Evolutionary conservation across 345 rosid species (phyloP).

Genomic region (Ceriops tagal): DNA sequence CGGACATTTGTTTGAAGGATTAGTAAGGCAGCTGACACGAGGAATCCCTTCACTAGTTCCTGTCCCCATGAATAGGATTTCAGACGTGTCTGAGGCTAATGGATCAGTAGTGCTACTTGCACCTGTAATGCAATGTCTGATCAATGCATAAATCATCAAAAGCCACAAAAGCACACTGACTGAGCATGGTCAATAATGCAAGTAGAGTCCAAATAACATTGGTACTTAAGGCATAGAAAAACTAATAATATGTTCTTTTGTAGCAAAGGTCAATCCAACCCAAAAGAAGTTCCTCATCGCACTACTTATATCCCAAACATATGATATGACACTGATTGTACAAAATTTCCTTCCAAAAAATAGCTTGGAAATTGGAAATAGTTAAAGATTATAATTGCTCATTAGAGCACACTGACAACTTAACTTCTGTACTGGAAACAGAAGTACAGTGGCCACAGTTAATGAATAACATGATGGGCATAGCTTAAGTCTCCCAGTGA

Average conservation of each 20-base stretch:
- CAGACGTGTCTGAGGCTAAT: conserved; percentile 41
- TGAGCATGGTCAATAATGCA: conserved; percentile 3
- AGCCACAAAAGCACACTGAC: neutral
- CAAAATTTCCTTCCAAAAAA: no score
- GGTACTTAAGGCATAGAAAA: conserved; percentile 4
- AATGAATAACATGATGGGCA: no score
- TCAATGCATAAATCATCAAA: conserved; percentile 10
- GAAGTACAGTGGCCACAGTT: no score
- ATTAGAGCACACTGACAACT: no score
- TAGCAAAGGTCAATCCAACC: no score
- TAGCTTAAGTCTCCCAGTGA: no score
- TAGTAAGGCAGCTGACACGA: conserved; percentile 85
- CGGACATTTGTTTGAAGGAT: conserved; percentile 69
- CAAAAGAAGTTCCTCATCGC: no score
- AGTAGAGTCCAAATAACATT: conserved; percentile 1
- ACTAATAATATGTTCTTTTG: neutral
- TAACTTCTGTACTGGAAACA: no score
- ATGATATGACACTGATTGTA: no score
- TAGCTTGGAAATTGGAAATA: no score
- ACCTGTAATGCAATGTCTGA: conserved; percentile 33
- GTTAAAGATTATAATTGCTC: no score
- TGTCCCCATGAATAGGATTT: conserved; percentile 77
- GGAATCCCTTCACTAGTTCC: conserved; percentile 99
- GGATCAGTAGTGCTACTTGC: conserved; percentile 29
- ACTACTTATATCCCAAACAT: no score